phyloP scores from a whole-genome alignment of 805 yeast genomes.

The Pichia paraexigua region DNA sequence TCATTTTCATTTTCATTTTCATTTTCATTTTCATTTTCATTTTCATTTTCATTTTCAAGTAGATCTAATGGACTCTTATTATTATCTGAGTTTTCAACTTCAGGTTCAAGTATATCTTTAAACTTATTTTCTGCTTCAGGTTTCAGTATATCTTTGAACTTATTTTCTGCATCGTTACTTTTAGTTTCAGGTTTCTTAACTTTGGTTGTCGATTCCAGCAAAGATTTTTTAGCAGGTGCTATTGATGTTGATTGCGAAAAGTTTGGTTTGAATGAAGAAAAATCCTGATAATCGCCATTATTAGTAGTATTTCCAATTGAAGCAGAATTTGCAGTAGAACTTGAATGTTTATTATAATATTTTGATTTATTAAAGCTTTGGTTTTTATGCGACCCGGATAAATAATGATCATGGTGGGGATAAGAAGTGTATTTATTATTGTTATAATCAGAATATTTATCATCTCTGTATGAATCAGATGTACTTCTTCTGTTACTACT shows the following conservation, averaged over 20 bases:
- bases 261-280: not conserved
- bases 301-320: not conserved
- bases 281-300: not conserved
- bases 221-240: not conserved
- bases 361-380: constrained; percentile 1
- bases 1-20: not conserved
- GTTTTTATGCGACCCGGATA: not conserved
- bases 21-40: not conserved
- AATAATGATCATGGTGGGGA: not conserved
- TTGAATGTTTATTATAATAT: not conserved
- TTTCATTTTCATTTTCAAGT: not conserved
- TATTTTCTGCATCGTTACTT: not conserved
- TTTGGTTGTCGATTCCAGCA: not conserved
- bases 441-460: constrained; percentile 3
- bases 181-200: not conserved
- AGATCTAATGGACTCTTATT: not conserved
- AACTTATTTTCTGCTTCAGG: not conserved
- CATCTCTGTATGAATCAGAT: constrained; percentile 3
- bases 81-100: not conserved
- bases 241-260: not conserved
- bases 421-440: not conserved
- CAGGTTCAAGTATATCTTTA: not conserved
- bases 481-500: not conserved
- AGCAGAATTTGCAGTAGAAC: not conserved
- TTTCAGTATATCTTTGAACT: not conserved